phyloP scores from a whole-genome alignment of 23 red algal genomes.

The Pyropia haitanensis region DNA sequence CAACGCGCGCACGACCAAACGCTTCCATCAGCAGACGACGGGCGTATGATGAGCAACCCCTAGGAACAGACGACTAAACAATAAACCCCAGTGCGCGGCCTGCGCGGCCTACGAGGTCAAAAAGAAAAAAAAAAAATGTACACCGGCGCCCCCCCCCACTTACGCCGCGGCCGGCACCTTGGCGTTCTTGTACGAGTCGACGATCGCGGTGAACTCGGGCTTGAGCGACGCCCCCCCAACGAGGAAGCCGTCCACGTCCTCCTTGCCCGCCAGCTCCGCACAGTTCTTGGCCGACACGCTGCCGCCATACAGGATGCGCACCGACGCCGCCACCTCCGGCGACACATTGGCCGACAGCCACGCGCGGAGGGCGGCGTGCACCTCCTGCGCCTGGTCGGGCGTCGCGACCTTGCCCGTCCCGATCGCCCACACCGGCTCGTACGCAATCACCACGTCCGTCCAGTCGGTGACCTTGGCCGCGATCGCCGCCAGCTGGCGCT shows the following conservation, averaged over 20 bases:
- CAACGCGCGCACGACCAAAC: no score
- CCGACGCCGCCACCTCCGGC: slow-evolving; percentile 44
- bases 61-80: no score
- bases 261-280: slow-evolving; percentile 50
- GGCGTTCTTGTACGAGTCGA: slow-evolving; percentile 42
- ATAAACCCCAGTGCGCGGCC: no score
- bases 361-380: slow-evolving; percentile 54
- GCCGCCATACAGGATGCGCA: slow-evolving; percentile 84
- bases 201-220: slow-evolving; percentile 70
- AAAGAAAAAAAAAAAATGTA: no score
- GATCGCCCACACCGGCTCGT: slow-evolving; percentile 96
- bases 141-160: no score
- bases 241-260: slow-evolving; percentile 88
- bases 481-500: slow-evolving; percentile 71
- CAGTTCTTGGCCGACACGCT: slow-evolving; percentile 66
- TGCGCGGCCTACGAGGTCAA: no score
- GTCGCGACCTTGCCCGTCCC: slow-evolving; percentile 94
- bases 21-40: no score
- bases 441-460: slow-evolving; percentile 82
- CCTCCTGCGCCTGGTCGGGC: slow-evolving; percentile 88
- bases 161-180: no score
- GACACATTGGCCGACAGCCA: slow-evolving; percentile 63
- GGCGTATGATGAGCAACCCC: no score
- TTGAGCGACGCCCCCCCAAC: slow-evolving; percentile 84
- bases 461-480: slow-evolving; percentile 50